A percentile compares a stretch with the other conserved stretches of the same genome.
phyloP scores from a whole-genome alignment of 768 basidiomycete genomes.

The Trichaptum fuscoviolaceum region DNA sequence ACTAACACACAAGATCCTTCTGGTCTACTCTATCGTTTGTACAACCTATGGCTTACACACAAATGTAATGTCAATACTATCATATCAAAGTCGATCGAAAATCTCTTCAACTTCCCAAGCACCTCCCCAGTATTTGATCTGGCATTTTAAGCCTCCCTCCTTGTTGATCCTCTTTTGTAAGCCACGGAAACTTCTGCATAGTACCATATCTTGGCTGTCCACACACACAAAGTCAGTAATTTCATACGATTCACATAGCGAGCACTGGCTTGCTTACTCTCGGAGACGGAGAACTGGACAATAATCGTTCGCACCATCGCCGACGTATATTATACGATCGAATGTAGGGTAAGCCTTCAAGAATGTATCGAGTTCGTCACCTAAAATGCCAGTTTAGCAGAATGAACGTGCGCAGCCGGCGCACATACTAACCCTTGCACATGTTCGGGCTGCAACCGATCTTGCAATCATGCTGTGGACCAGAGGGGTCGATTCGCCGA shows the following conservation, averaged over 20 bases:
- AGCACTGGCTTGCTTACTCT: slow-evolving; percentile 38
- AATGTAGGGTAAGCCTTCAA: slow-evolving; percentile 56
- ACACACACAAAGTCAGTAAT: slow-evolving; percentile 2
- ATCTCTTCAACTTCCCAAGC: slow-evolving; percentile 96
- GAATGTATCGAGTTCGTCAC: slow-evolving; percentile 89
- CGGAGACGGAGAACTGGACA: slow-evolving; percentile 84
- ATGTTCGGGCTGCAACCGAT: slow-evolving; percentile 94
- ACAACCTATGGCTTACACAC: too few relatives aligned
- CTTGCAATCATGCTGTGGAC: slow-evolving; percentile 75
- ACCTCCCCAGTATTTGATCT: slow-evolving; percentile 82
- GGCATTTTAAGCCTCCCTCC: slow-evolving; percentile 74
- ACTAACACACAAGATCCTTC: too few relatives aligned
- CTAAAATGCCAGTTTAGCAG: slow-evolving; percentile 32
- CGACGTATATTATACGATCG: slow-evolving; percentile 83
- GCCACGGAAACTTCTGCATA: slow-evolving; percentile 75
- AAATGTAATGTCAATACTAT: not conserved
- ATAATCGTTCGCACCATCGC: slow-evolving; percentile 94
- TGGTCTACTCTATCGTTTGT: too few relatives aligned
- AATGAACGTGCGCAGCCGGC: not conserved
- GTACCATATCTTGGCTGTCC: slow-evolving; percentile 71
- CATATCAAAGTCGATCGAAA: slow-evolving; percentile 37
- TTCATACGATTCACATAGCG: not conserved
- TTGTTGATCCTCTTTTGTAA: slow-evolving; percentile 71
- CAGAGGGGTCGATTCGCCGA: slow-evolving; percentile 69
- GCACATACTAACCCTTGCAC: slow-evolving; percentile 75